Percentiles rank a stretch among this genome's conserved stretches.
These are phyloP conservation scores for Berberis thunbergii DNA, from an alignment of 164 flowering plant genomes.

Conservation along the genomic window DNA sequence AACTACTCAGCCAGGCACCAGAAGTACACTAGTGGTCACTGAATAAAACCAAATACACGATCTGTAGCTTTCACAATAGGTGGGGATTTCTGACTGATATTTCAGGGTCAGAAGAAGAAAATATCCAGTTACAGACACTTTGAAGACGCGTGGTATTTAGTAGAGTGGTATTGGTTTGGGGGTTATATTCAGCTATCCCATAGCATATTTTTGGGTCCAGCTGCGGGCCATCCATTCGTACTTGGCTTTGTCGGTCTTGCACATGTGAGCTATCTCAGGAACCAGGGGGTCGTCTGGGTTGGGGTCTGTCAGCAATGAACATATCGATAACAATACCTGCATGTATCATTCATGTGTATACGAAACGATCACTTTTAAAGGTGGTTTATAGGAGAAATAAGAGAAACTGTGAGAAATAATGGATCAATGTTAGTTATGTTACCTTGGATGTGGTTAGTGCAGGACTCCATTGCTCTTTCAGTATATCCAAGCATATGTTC, in stretches of 20 bases:
- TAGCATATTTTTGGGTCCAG: constrained; percentile 63
- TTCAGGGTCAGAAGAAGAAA: no score
- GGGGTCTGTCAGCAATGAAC: constrained; percentile 55
- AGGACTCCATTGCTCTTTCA: no score
- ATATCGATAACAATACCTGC: constrained; percentile 58
- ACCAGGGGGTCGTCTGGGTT: constrained; percentile 62
- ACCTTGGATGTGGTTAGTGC: no score
- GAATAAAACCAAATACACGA: no score
- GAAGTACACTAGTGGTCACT: no score
- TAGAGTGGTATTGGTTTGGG: neutral
- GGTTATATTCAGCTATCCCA: constrained; percentile 19
- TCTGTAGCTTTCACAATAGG: no score
- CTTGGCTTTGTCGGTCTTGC: constrained; percentile 41
- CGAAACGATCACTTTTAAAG: no score
- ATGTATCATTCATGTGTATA: neutral
- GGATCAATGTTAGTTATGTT: no score
- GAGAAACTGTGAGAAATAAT: neutral
- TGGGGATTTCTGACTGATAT: no score
- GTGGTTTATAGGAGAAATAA: no score
- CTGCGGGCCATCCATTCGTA: constrained; percentile 48
- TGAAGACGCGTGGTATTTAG: neutral
- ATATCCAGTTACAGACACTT: neutral
- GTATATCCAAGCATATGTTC: no score
- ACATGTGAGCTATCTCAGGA: constrained; percentile 60
- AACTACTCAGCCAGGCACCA: no score